Evolutionary conservation across 2,329 filamentous ascomycete genomes (phyloP).

Genomic region (Cryphonectria parasitica): DNA sequence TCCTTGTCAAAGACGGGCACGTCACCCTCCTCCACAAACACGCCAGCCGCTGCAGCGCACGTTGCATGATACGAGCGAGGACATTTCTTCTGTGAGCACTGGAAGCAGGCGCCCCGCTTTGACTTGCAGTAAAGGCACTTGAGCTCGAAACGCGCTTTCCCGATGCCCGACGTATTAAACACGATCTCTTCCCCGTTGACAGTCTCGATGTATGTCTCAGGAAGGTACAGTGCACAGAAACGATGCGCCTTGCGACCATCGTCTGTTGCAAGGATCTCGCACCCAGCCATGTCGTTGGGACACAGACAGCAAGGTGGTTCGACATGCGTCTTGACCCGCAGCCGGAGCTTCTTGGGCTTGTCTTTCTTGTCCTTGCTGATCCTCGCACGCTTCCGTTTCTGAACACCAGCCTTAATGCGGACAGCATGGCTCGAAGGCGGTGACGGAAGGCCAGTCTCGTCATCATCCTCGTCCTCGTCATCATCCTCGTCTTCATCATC

Average conservation of each 20-base stretch:
- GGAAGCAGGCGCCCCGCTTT: constrained; percentile 93
- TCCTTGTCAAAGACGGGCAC: constrained; percentile 89
- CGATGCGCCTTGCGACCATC: constrained; percentile 86
- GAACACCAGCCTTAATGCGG: constrained; percentile 62
- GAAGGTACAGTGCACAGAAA: constrained; percentile 86
- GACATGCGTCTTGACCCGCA: constrained; percentile 71
- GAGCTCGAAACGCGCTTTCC: constrained; percentile 84
- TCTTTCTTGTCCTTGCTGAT: constrained; percentile 50
- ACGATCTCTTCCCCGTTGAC: constrained; percentile 74
- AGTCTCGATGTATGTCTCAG: constrained; percentile 84
- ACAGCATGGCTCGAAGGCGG: constrained; percentile 76
- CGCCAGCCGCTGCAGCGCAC: constrained; percentile 88
- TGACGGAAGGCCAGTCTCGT: constrained; percentile 72
- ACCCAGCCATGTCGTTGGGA: constrained; percentile 82
- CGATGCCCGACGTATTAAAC: constrained; percentile 78
- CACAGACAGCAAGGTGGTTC: constrained; percentile 89
- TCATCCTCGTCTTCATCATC: constrained; percentile 69
- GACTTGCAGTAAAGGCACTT: constrained; percentile 96
- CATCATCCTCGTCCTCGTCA: constrained; percentile 62
- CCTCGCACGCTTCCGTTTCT: constrained; percentile 69
- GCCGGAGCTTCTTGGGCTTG: constrained; percentile 75
- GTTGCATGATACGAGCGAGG: constrained; percentile 92
- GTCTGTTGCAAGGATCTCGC: constrained; percentile 84
- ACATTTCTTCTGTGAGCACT: constrained; percentile 95
- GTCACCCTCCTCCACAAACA: constrained; percentile 85